Evolutionary conservation across 441 rosid species (phyloP).

Genomic region (Flueggea neowawraea): DNA sequence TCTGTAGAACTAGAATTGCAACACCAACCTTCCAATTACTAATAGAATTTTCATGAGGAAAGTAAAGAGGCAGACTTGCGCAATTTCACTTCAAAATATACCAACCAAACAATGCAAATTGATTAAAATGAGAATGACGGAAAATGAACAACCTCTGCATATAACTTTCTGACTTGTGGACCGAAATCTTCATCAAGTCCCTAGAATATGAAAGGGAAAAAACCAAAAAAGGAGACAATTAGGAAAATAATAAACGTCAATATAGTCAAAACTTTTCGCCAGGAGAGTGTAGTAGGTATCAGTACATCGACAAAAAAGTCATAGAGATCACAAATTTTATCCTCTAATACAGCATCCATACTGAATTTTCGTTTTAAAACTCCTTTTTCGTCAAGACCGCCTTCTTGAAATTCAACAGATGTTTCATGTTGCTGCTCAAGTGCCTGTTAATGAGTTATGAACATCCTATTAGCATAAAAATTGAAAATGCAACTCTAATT

Average conservation of each 20-base stretch:
- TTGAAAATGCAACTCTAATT: neutral
- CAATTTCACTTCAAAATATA: slow-evolving; percentile 1
- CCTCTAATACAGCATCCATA: slow-evolving; percentile 81
- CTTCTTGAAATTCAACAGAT: slow-evolving; percentile 75
- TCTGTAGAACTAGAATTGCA: neutral
- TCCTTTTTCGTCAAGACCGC: slow-evolving; percentile 42
- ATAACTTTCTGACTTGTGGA: slow-evolving; percentile 82
- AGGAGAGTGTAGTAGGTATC: slow-evolving; percentile 10
- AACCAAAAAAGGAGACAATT: slow-evolving; percentile 13
- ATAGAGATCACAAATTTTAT: slow-evolving; percentile 90
- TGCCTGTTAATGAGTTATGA: slow-evolving; percentile 30
- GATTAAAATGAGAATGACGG: slow-evolving; percentile 7
- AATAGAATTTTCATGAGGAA: neutral
- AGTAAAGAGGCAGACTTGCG: neutral
- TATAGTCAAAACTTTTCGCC: neutral
- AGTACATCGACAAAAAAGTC: slow-evolving; percentile 92
- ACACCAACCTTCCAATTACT: neutral
- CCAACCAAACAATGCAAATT: neutral
- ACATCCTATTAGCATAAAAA: neutral
- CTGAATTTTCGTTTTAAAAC: slow-evolving; percentile 45
- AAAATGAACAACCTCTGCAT: slow-evolving; percentile 63
- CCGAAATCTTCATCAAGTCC: slow-evolving; percentile 94
- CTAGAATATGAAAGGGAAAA: slow-evolving; percentile 36
- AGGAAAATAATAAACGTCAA: slow-evolving; percentile 3
- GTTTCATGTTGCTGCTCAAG: slow-evolving; percentile 50